Evolutionary conservation across 2,329 filamentous ascomycete species (phyloP), one percentile per base, ranked within the genome.

Genomic region (Cadophora malorum): DNA sequence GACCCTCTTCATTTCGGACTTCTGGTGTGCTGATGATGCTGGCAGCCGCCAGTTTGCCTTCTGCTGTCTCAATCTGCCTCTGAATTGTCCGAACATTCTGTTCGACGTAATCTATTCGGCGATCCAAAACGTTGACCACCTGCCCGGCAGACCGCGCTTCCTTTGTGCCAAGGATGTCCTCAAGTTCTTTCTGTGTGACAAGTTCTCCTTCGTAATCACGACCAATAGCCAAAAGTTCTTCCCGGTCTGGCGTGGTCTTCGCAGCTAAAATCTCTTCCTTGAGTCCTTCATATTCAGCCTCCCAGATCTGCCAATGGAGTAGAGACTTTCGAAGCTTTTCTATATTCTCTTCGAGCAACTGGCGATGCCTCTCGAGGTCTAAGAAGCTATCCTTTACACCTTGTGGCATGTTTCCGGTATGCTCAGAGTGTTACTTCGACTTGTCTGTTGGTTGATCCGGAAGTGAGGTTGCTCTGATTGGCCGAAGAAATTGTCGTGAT

Each of bases 301-400:
- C 94, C 87, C 92, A 96, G 65, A 90, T 90, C 71, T 92, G 91
- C 95, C 95, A 99, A 81, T 97, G 91, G 70, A 89, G 88, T 64
- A 98, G 84, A 7, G 91, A 90, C 75, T 91, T 88, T 65, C 88
- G 88, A 23, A 98, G 86, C 77, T 93, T 88, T 61, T 84, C 81
- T 58, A 97, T 86, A 71, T 90, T 93, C 47, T 88, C 86, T 79
- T 97, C 92, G 8, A 98, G 88, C 69, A 89, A 85, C 72, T 86
- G 82, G 19, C 92, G 87, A 76, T 95, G 92, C 69, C 86, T 86
- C 79, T 97, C 93, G 52, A 97, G 85, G 75, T 90, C 86, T 55
- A 87, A 81, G 62, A 94, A 84, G 66, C 74, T 78, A 55, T 78
- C 76, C 58, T 77, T 77, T 23, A 76, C 61, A 21, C 63, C 23